These are phyloP conservation scores for Byssochlamys sp. DNA, from an alignment of 2,329 filamentous ascomycete species.

Conservation along the genomic window DNA sequence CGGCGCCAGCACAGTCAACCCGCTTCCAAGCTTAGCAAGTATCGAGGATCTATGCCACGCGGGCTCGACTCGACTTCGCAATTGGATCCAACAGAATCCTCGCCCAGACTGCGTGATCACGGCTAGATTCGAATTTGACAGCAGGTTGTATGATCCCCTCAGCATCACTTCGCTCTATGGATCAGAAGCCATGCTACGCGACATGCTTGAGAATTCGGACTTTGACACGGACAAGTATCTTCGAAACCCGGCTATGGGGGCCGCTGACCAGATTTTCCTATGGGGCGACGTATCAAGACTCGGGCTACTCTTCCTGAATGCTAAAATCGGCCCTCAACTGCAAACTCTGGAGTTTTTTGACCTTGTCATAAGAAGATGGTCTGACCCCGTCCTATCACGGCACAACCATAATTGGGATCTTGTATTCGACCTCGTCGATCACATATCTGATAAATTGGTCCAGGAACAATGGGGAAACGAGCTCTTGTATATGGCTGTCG, in stretches of 20 bases:
- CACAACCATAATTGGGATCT: conserved; percentile 1
- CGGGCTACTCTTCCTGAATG: conserved; percentile 10
- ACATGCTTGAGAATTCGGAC: conserved; percentile 16
- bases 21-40: conserved; percentile 4
- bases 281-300: conserved; percentile 18
- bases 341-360: conserved; percentile 1
- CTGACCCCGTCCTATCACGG: conserved; percentile 1
- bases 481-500: conserved; percentile 15
- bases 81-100: conserved; percentile 25
- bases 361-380: conserved; percentile 6
- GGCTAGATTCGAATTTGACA: conserved; percentile 22
- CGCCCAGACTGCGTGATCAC: conserved; percentile 22
- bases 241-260: conserved; percentile 7
- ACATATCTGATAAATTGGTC: conserved; percentile 12
- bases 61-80: conserved; percentile 19
- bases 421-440: conserved; percentile 9
- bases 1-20: conserved; percentile 8
- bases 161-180: conserved; percentile 26
- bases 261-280: conserved; percentile 18
- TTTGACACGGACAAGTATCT: conserved; percentile 10
- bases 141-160: conserved; percentile 25
- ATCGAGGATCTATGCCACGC: conserved; percentile 1
- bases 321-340: conserved; percentile 11
- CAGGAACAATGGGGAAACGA: conserved; percentile 16
- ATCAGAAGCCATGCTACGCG: conserved; percentile 20